phyloP scores from a whole-genome alignment of 345 rosid species.

The Melaleuca alternifolia region DNA sequence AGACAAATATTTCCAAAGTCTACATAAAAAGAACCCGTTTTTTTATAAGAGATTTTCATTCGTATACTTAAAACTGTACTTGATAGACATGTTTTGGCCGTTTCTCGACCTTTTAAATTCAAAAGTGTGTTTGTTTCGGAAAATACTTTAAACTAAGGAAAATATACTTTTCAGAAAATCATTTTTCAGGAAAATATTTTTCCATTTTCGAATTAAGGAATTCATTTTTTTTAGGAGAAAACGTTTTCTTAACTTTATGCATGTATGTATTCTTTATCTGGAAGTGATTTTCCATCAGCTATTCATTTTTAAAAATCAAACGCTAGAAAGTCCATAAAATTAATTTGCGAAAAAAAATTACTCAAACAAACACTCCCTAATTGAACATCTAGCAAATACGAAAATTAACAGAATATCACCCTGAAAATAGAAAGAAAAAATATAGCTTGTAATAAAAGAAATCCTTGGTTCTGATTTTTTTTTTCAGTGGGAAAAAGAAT shows the following conservation, averaged over 20 bases:
- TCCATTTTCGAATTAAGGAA: background rate
- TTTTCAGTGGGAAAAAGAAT: background rate
- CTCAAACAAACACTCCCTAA: background rate
- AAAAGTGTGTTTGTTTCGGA: background rate
- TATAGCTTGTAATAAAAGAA: background rate
- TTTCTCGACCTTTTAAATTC: background rate
- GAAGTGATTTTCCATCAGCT: background rate
- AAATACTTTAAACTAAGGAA: background rate
- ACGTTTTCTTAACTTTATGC: background rate
- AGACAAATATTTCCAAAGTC: background rate
- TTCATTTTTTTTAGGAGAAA: background rate
- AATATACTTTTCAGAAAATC: background rate
- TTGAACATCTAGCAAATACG: background rate
- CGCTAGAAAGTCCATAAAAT: rapidly evolving
- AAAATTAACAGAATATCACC: background rate
- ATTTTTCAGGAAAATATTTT: background rate
- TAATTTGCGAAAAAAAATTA: background rate
- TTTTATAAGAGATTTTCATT: background rate
- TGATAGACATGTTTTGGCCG: background rate
- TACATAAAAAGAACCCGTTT: background rate
- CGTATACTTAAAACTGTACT: background rate
- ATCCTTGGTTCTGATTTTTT: background rate
- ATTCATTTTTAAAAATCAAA: background rate
- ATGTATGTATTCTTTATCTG: background rate
- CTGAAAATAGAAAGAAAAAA: background rate